A percentile compares a stretch with the other conserved stretches of the same genome.
These are phyloP conservation scores for Giardia duodenalis DNA, from an alignment of 208 protist species.

Conservation along the genomic window DNA sequence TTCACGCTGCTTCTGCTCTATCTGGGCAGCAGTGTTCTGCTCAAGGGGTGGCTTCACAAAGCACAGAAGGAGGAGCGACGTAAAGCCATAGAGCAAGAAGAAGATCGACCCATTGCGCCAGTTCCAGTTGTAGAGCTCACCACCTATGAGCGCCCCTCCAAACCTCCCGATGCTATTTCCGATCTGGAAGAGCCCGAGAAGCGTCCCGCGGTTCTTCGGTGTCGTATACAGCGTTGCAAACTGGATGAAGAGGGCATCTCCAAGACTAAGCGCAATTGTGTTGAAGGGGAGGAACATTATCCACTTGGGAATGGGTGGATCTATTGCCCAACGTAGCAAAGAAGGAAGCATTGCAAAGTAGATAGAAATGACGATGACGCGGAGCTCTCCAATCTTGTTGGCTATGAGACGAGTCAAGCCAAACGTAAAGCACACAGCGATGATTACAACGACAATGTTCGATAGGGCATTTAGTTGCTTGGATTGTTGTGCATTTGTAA, in stretches of 20 bases:
- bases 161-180: not conserved
- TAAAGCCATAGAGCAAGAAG: not conserved
- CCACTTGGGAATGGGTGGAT: not conserved
- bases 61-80: not conserved
- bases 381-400: not conserved
- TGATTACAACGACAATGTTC: not conserved
- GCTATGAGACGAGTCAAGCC: not conserved
- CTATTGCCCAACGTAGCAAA: not conserved
- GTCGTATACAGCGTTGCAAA: not conserved
- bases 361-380: not conserved
- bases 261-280: not conserved
- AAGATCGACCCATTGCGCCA: not conserved
- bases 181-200: slow-evolving; percentile 5
- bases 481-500: not conserved
- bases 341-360: not conserved
- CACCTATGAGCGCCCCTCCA: not conserved
- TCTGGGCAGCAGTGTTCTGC: not conserved
- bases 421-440: not conserved
- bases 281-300: slow-evolving; percentile 3
- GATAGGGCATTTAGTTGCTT: not conserved
- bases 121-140: not conserved
- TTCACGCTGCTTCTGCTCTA: not conserved
- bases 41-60: slow-evolving; percentile 12
- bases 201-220: not conserved
- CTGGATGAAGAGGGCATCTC: not conserved